Base-by-base conservation (phyloP, 1,284 basidiomycete species). In the Boletus hoseneyae region DNA sequence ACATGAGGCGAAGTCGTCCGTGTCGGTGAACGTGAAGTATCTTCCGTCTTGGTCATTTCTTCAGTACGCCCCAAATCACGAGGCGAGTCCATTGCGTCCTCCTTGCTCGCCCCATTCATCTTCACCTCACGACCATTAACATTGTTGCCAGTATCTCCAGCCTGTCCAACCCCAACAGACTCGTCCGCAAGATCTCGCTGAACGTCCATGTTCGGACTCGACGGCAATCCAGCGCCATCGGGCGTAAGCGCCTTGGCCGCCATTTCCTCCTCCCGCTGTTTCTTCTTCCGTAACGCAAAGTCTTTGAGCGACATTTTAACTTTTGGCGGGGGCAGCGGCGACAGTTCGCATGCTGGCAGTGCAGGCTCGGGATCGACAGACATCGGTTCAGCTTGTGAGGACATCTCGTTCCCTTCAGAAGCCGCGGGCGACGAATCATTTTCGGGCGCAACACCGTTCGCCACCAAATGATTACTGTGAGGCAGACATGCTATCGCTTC, bases 251-350 rank as follows among this genome's bases (percentile, higher is more conserved):
- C 57, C 54, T 64, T 67, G 33, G 62, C 63, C 0, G 63, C 63
- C 55, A 60, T 60, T 45, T 70, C 69, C 48, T 73, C 72, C 48
- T 77, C 72, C 39, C 70, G 64, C 51, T 69, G 66, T 56, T 71
- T 73, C 65, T 72, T 73, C 67, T 71, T 78, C 48, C 77, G 60
- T 16, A 74, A 45, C 18, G 69, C 73, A 51, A 78, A 80, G 47
- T 79, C 78, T 43, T 72, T 71, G 25, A 78, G 56, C 0, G 77
- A 75, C 59, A 79, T 64, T 55, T 78, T 79, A 13, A 79, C 75
- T 48, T 78, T 78, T 10, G 70, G 63, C 7, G 61, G 63, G 12
- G 65, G 63, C 15, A 56, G 60, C 0, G 61, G 61, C 1, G 61
- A 66, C 1, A 42, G 44, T 6, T 57, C 65, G 16, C 33, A 57